Evolutionary conservation across 139 green algal genomes (phyloP).

Genomic region (Closterium sp.): DNA sequence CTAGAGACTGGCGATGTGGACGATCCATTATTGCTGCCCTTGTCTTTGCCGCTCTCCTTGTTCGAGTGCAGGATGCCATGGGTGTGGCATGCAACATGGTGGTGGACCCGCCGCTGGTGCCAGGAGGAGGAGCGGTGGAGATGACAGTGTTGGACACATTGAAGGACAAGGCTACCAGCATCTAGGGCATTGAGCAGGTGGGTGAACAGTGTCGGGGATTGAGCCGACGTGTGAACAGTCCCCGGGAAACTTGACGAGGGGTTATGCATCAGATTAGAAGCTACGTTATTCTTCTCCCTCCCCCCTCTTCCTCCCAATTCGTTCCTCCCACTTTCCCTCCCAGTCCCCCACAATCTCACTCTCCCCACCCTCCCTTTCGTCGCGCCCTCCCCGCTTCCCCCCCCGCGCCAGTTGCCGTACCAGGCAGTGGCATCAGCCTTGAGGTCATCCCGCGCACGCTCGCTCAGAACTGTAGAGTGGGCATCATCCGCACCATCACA

Average conservation of each 20-base stretch:
- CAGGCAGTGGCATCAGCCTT: slow-evolving; percentile 63
- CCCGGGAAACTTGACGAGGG: no score
- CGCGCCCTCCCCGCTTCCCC: no score
- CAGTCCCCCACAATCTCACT: no score
- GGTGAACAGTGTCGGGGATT: neutral
- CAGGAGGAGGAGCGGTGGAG: slow-evolving; percentile 88
- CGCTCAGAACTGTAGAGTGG: slow-evolving; percentile 96
- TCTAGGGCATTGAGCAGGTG: slow-evolving; percentile 43
- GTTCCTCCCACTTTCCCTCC: no score
- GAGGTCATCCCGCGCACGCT: slow-evolving; percentile 98
- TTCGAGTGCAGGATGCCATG: slow-evolving; percentile 86
- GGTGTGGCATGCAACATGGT: slow-evolving; percentile 95
- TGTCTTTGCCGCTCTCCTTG: neutral
- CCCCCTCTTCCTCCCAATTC: no score
- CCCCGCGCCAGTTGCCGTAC: slow-evolving; percentile 59
- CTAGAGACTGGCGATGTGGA: no score
- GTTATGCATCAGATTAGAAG: no score
- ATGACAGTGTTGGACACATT: slow-evolving; percentile 84
- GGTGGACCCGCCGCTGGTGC: slow-evolving; percentile 86
- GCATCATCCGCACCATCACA: slow-evolving; percentile 97
- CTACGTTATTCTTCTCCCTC: no score
- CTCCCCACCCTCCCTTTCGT: no score
- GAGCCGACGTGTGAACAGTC: neutral
- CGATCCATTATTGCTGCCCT: no score
- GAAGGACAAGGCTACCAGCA: slow-evolving; percentile 57